phyloP scores from a whole-genome alignment of 805 yeast species.

The Wickerhamiella shivajii region DNA sequence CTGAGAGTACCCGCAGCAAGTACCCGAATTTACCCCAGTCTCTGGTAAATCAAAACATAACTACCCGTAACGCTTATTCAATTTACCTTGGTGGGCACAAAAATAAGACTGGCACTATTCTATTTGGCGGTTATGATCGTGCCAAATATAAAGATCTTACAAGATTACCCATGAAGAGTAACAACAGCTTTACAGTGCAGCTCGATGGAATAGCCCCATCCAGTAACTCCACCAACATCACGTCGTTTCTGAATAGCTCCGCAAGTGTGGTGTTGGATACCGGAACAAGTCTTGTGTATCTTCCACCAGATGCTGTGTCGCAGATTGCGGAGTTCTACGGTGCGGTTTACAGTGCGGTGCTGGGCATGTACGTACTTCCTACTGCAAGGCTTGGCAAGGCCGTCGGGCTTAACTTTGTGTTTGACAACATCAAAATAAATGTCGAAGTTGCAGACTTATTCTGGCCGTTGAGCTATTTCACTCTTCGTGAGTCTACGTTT shows the following conservation, averaged over 20 bases:
- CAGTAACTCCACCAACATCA: conserved; percentile 10
- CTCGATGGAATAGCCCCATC: conserved; percentile 16
- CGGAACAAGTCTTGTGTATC: conserved; percentile 39
- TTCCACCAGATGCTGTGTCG: conserved; percentile 28
- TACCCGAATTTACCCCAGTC: conserved; percentile 52
- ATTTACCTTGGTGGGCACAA: conserved; percentile 36
- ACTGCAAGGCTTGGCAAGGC: conserved; percentile 22
- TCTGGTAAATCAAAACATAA: conserved; percentile 43
- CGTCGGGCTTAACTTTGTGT: conserved; percentile 37
- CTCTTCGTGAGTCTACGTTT: conserved; percentile 15
- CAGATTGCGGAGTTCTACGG: conserved; percentile 26
- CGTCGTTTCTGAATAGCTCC: conserved; percentile 3
- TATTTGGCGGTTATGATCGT: conserved; percentile 63
- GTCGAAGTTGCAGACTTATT: conserved; percentile 23
- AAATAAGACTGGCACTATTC: conserved; percentile 34
- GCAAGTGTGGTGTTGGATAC: conserved; percentile 37
- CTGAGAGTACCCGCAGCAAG: conserved; percentile 11
- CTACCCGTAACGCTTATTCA: conserved; percentile 43
- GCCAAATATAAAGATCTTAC: conserved; percentile 42
- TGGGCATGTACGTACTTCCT: conserved; percentile 30
- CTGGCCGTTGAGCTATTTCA: conserved; percentile 22
- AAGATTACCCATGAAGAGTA: conserved; percentile 30
- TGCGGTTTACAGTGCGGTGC: conserved; percentile 27
- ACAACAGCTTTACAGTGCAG: conserved; percentile 15
- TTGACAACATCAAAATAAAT: conserved; percentile 36